Evolutionary conservation across 208 protist species (phyloP).

Genomic region (Leishmania lainsoni): DNA sequence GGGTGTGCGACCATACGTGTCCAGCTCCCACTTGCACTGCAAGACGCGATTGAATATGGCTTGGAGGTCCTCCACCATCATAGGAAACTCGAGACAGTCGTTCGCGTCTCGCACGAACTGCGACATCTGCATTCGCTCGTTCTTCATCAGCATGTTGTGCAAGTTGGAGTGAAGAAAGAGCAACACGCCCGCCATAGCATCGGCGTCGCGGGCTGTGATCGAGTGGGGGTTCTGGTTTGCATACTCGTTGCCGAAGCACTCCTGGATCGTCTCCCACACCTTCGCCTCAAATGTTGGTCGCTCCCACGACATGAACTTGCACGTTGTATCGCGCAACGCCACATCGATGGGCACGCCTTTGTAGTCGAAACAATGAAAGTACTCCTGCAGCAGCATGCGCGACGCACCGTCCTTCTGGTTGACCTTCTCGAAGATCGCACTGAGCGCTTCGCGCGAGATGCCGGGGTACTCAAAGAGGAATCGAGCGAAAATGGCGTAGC

Average conservation of each 20-base stretch:
- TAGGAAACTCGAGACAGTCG: conserved; percentile 73
- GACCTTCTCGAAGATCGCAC: conserved; percentile 78
- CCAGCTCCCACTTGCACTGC: conserved; percentile 74
- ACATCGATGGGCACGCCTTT: conserved; percentile 75
- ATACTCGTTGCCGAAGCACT: conserved; percentile 79
- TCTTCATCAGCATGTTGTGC: conserved; percentile 72
- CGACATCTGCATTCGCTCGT: conserved; percentile 48
- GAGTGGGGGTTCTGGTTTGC: conserved; percentile 66
- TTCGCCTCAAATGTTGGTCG: conserved; percentile 89
- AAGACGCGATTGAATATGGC: conserved; percentile 76
- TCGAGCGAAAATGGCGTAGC: conserved; percentile 60
- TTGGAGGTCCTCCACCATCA: conserved; percentile 60
- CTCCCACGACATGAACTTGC: conserved; percentile 89
- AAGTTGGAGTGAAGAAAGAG: conserved; percentile 90
- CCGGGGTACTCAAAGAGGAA: conserved; percentile 77
- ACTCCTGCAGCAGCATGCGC: conserved; percentile 64
- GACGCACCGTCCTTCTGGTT: conserved; percentile 56
- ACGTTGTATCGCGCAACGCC: conserved; percentile 85
- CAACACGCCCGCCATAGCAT: conserved; percentile 82
- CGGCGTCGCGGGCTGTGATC: conserved; percentile 75
- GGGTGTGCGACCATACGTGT: conserved; percentile 73
- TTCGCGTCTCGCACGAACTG: conserved; percentile 74
- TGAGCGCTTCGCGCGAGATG: conserved; percentile 63
- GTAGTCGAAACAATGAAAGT: conserved; percentile 80
- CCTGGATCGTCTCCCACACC: conserved; percentile 81